A percentile compares a stretch with the other conserved stretches of the same genome.
Conservation (phyloP, 2,329 filamentous ascomycete genomes). For the Xylaria sp. region DNA sequence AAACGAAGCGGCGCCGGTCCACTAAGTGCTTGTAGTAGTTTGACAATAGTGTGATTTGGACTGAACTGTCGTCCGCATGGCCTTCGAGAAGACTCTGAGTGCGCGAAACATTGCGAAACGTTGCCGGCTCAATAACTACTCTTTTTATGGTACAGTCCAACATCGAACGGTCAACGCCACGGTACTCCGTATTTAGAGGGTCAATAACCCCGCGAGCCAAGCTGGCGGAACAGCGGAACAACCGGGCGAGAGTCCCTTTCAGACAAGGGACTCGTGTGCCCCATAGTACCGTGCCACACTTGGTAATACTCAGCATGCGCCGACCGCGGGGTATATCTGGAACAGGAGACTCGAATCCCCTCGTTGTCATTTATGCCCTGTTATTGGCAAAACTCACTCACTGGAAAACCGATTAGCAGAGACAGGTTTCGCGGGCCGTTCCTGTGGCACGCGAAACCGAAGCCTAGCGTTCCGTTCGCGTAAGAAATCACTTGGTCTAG, state of each 20-base stretch:
- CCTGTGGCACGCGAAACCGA: constrained; percentile 19
- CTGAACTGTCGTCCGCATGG: not conserved
- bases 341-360: constrained; percentile 3
- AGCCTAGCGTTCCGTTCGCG: not conserved
- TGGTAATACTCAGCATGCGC: not conserved
- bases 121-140: not conserved
- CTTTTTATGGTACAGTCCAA: too few species aligned
- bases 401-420: not conserved
- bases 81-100: not conserved
- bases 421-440: constrained; percentile 31
- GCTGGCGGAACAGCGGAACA: constrained; percentile 33
- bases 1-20: not conserved
- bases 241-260: constrained; percentile 28
- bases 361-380: not conserved
- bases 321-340: constrained; percentile 15
- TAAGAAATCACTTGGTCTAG: not conserved
- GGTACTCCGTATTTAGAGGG: not conserved
- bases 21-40: not conserved
- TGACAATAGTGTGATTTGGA: not conserved
- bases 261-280: constrained; percentile 8
- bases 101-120: not conserved
- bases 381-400: constrained; percentile 3
- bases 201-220: constrained; percentile 19
- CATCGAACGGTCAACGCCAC: not conserved
- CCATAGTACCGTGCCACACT: not conserved